Percentiles rank a stretch among this genome's conserved stretches.
Conservation (phyloP, 257 asterid species). For the Schizonepeta tenuifolia region DNA sequence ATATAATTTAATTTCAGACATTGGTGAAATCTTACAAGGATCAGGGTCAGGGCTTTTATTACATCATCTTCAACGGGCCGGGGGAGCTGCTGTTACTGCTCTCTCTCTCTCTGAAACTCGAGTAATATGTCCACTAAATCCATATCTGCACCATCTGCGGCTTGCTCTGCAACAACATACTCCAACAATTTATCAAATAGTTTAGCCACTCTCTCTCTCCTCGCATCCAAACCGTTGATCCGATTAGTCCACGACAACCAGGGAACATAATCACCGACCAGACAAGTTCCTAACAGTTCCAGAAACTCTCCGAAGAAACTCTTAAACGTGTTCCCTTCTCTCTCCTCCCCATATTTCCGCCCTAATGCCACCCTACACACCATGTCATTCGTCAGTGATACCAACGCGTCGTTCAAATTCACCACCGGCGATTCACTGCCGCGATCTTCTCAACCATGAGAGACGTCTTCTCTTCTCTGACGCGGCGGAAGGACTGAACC, state of each 20-base stretch:
- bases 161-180: too few species aligned
- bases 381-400: slow-evolving; percentile 36
- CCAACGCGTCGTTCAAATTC: slow-evolving; percentile 40
- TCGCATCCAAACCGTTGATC: not conserved
- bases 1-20: too few species aligned
- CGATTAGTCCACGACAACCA: not conserved
- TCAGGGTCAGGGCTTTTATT: too few species aligned
- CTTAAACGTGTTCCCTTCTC: not conserved
- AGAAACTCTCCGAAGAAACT: not conserved
- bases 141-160: too few species aligned
- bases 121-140: too few species aligned
- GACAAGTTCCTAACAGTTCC: not conserved
- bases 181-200: slow-evolving; percentile 29
- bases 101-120: too few species aligned
- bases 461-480: slow-evolving; percentile 50
- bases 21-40: too few species aligned
- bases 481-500: slow-evolving; percentile 42
- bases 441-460: slow-evolving; percentile 44
- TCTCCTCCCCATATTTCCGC: not conserved
- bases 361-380: slow-evolving; percentile 53
- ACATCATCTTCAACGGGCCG: too few species aligned
- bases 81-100: too few species aligned
- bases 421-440: slow-evolving; percentile 27
- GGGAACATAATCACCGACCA: not conserved
- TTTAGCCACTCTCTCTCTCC: not conserved